Conservation (phyloP, 495 filamentous ascomycete species). For the Apodospora peruviana region DNA sequence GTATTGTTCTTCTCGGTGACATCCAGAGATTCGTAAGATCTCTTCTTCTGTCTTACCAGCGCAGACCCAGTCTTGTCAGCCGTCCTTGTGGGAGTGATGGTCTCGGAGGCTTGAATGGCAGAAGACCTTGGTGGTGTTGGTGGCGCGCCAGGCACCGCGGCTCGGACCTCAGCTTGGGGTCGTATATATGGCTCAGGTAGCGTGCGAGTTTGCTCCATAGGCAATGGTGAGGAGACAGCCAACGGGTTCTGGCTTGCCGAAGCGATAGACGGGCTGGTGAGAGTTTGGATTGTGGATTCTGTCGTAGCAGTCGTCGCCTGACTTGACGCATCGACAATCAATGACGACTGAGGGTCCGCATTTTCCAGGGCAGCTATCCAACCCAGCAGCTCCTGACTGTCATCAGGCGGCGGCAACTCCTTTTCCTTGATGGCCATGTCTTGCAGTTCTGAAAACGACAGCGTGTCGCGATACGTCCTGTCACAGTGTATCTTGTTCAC, state of each 20-base stretch:
- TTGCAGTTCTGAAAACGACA: constrained; percentile 40
- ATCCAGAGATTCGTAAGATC: constrained; percentile 7
- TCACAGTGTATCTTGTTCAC: constrained; percentile 45
- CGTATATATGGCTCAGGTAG: neutral
- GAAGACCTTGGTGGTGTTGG: constrained; percentile 5
- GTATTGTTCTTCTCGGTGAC: no score
- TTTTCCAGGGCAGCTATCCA: constrained; percentile 53
- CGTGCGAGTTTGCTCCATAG: neutral
- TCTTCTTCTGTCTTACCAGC: constrained; percentile 6
- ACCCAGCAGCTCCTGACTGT: constrained; percentile 45
- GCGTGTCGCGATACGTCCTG: constrained; percentile 34
- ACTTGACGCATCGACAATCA: constrained; percentile 18
- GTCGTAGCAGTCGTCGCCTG: constrained; percentile 13
- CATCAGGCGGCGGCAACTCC: constrained; percentile 22
- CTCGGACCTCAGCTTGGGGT: neutral
- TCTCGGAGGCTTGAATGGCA: neutral
- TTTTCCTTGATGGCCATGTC: constrained; percentile 34
- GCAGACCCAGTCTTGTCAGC: neutral
- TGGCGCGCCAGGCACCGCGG: neutral
- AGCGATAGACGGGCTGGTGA: constrained; percentile 1
- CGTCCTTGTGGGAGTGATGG: neutral
- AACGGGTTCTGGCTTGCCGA: neutral
- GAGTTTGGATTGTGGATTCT: neutral
- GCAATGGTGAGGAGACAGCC: neutral
- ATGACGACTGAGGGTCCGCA: constrained; percentile 33